Evolutionary conservation across 2,329 filamentous ascomycete genomes (phyloP).

Genomic region (Magnaporthiopsis rhizophila): DNA sequence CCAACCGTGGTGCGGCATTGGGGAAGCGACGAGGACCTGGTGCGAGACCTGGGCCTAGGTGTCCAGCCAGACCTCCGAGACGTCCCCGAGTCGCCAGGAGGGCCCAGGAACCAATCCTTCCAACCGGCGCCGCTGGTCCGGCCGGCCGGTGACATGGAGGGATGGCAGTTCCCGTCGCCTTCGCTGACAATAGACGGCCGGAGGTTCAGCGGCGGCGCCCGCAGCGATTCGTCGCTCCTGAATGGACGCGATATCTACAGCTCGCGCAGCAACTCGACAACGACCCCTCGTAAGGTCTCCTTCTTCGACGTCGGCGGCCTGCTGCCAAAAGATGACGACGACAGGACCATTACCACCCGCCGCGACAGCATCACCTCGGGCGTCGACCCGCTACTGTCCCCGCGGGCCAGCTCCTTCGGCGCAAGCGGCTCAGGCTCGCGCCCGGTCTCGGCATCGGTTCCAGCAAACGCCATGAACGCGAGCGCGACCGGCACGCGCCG

Average conservation of each 20-base stretch:
- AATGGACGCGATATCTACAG: constrained; percentile 22
- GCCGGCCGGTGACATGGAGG: constrained; percentile 28
- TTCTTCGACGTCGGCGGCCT: constrained; percentile 83
- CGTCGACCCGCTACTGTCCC: not conserved
- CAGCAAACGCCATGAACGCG: constrained; percentile 33
- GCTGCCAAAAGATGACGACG: constrained; percentile 37
- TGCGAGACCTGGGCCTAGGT: constrained; percentile 68
- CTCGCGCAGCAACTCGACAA: constrained; percentile 29
- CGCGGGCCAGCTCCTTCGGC: not conserved
- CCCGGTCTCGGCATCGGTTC: constrained; percentile 16
- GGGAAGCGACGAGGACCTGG: constrained; percentile 88
- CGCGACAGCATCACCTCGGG: constrained; percentile 21
- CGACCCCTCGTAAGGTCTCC: constrained; percentile 54
- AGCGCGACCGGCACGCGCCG: constrained; percentile 36
- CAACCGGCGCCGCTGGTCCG: constrained; percentile 28
- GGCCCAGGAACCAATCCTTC: constrained; percentile 16
- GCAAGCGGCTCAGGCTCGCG: constrained; percentile 28
- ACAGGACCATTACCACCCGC: constrained; percentile 16
- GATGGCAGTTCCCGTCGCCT: constrained; percentile 37
- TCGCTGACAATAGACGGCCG: constrained; percentile 17
- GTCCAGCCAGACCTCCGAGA: constrained; percentile 45
- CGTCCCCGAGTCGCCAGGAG: constrained; percentile 16
- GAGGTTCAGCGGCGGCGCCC: constrained; percentile 18
- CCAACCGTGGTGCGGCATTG: constrained; percentile 57
- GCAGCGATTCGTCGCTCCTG: constrained; percentile 33